Conservation (phyloP, 352 stramenopile genomes). For the Phytophthora pseudosyringae region DNA sequence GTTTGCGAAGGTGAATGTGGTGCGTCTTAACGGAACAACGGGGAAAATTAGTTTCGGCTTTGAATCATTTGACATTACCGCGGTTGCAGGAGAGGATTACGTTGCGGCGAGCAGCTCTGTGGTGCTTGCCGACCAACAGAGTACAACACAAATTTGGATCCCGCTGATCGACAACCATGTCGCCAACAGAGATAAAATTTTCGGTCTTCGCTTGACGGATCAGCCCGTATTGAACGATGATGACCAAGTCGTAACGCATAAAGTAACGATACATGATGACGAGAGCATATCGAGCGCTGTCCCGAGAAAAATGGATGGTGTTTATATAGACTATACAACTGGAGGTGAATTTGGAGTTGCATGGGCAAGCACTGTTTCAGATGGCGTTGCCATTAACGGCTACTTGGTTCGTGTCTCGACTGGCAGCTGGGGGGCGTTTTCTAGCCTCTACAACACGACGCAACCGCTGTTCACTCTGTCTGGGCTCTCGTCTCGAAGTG, state of each 20-base stretch:
- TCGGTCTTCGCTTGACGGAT: constrained; percentile 51
- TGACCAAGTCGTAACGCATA: constrained; percentile 32
- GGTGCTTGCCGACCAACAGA: constrained; percentile 46
- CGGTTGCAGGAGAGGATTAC: constrained; percentile 42
- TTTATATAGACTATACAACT: constrained; percentile 31
- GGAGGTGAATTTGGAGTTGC: constrained; percentile 59
- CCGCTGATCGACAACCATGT: constrained; percentile 51
- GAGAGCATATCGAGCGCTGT: constrained; percentile 44
- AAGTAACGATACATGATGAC: constrained; percentile 54
- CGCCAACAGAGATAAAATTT: constrained; percentile 39
- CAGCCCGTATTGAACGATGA: background rate
- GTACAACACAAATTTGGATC: constrained; percentile 41
- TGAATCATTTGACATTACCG: constrained; percentile 59
- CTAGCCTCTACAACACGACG: constrained; percentile 54
- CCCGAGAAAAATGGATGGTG: constrained; percentile 17
- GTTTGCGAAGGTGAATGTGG: constrained; percentile 50
- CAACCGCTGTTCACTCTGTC: constrained; percentile 46
- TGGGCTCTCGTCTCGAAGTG: constrained; percentile 31
- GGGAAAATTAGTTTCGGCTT: constrained; percentile 44
- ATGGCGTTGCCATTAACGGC: constrained; percentile 14
- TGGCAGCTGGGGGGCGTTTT: constrained; percentile 21
- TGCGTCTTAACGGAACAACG: constrained; percentile 56
- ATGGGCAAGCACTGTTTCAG: constrained; percentile 26
- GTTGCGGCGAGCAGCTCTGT: constrained; percentile 34
- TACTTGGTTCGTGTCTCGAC: constrained; percentile 49